These are phyloP conservation scores for Phaeosphaeria sp. DNA, from an alignment of 2,329 filamentous ascomycete species.

Conservation along the genomic window DNA sequence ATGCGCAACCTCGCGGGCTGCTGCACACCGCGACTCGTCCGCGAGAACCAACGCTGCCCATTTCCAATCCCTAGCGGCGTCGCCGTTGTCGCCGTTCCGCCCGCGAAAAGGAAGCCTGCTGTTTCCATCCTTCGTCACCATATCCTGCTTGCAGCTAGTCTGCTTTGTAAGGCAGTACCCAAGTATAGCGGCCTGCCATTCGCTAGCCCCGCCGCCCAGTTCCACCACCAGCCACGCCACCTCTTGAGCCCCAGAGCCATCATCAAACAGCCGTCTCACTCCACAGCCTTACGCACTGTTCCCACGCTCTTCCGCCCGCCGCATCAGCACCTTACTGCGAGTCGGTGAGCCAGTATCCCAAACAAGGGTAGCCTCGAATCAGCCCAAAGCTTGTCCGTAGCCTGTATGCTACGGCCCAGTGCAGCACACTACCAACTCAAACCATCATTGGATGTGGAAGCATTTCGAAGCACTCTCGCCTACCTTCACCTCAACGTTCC, in stretches of 20 bases:
- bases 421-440: background rate
- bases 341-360: constrained; percentile 28
- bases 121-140: constrained; percentile 24
- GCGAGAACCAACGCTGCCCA: constrained; percentile 9
- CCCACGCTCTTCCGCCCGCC: constrained; percentile 31
- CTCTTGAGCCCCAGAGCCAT: constrained; percentile 21
- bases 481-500: background rate
- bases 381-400: constrained; percentile 33
- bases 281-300: constrained; percentile 36
- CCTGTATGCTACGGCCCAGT: constrained; percentile 1
- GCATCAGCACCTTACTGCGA: constrained; percentile 39
- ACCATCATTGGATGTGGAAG: background rate
- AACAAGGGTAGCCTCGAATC: constrained; percentile 17
- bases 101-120: constrained; percentile 20
- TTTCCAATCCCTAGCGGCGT: constrained; percentile 23
- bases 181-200: constrained; percentile 10
- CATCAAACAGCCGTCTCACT: constrained; percentile 12
- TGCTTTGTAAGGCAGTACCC: constrained; percentile 28
- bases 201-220: background rate
- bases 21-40: constrained; percentile 31
- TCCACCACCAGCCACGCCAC: constrained; percentile 20
- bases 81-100: constrained; percentile 3
- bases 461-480: background rate
- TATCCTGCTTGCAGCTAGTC: constrained; percentile 26
- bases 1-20: constrained; percentile 28